Base-by-base conservation (phyloP, 2,329 filamentous ascomycete species). In the Eutypa lata region DNA sequence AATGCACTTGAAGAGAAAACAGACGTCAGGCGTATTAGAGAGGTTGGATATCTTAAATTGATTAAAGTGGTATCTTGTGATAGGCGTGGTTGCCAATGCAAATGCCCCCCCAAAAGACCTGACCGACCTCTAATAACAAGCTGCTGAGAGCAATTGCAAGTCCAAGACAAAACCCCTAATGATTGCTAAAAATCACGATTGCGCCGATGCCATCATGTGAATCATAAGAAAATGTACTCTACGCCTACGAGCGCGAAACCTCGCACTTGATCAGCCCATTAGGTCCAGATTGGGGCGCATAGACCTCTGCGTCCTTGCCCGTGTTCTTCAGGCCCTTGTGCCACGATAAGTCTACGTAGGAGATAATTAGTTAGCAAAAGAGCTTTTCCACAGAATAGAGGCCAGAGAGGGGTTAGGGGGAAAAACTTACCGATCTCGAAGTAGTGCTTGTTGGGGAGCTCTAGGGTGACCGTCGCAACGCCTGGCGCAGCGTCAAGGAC, bases 361-460 rank as follows among this genome's bases (percentile, higher is more conserved):
- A n/a, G 6, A 37, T 7, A 35, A 14, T 33, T 47, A 52, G 53
- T 13, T 38, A 44, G 44, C n/a, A 47, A 38, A 16, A 13, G 7
- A 24, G 10, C 19, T 19, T 40, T 21, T 49, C 8, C 31, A n/a
- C 6, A 43, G n/a, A 24, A 19, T 44, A 35, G 18, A n/a, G n/a
- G n/a, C n/a, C n/a, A n/a, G n/a, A 11, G 13, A 3, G 7, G 35
- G 22, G 33, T 19, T 8, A 24, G 10, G 18, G n/a, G 40, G 10
- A 26, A 22, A 22, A 53, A 78, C 87, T 75, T 76, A 91, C 86
- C 89, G 71, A 97, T 87, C 74, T 97, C 93, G 68, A 97, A 97
- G 76, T 97, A 97, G 75, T 99, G 94, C 78, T 97, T 97, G 79
- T 99, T 99, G 11, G 94, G 94, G 65, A 99, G 79, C 8, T 87